phyloP scores from a whole-genome alignment of 176 grass and related monocot species.

The Microstegium vimineum region DNA sequence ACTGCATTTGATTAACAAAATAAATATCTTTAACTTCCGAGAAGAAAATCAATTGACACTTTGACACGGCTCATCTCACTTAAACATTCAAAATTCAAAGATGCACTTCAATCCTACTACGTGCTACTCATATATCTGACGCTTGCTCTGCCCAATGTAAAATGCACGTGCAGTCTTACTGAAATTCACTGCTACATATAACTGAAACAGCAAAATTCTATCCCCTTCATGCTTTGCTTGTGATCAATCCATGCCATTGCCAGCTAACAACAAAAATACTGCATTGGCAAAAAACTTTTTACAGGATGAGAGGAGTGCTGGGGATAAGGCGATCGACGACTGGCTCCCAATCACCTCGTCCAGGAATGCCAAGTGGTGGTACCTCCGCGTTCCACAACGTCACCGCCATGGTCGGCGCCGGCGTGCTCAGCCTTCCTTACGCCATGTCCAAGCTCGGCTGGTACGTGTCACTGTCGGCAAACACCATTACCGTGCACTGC shows the following conservation, averaged over 20 bases:
- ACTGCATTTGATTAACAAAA: not conserved
- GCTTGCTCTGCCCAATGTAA: not conserved
- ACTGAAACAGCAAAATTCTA: not conserved
- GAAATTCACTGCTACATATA: not conserved
- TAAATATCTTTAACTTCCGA: not conserved
- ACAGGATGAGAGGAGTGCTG: constrained; percentile 8
- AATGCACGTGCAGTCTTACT: not conserved
- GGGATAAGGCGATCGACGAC: constrained; percentile 42
- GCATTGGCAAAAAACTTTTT: not conserved
- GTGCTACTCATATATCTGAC: not conserved
- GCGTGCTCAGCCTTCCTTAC: constrained; percentile 76
- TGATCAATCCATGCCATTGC: not conserved
- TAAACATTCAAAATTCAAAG: not conserved
- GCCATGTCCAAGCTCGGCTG: constrained; percentile 92
- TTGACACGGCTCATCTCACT: not conserved
- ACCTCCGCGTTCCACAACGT: constrained; percentile 94
- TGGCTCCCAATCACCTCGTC: constrained; percentile 85
- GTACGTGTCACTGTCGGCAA: constrained; percentile 11
- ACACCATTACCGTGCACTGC: too few species aligned
- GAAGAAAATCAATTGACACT: not conserved
- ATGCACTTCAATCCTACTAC: not conserved
- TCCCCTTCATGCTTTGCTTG: not conserved
- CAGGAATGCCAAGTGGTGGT: constrained; percentile 97
- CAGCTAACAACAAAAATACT: not conserved
- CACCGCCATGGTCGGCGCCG: constrained; percentile 94